Percentiles rank a stretch among this genome's conserved stretches.
Conservation (phyloP, 768 basidiomycete species). For the Lanmaoa pseudosensibilis region DNA sequence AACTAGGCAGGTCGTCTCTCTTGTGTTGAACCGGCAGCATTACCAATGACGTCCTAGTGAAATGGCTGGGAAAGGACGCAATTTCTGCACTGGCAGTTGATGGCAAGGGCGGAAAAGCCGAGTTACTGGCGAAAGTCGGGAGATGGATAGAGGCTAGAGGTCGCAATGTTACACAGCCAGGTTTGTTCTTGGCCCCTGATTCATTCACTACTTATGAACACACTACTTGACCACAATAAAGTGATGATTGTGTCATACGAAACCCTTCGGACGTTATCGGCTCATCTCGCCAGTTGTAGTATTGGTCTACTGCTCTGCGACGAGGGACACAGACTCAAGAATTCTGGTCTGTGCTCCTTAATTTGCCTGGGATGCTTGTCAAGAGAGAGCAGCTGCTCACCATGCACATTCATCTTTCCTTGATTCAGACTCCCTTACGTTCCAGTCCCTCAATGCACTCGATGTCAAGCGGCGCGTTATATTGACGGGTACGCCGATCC, state of each 20-base stretch:
- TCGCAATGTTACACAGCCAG: slow-evolving; percentile 88
- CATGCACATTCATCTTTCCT: not conserved
- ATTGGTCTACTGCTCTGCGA: slow-evolving; percentile 95
- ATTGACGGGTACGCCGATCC: slow-evolving; percentile 91
- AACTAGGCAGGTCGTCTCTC: slow-evolving; percentile 65
- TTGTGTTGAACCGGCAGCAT: not conserved
- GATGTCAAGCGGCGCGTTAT: slow-evolving; percentile 91
- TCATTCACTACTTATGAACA: not conserved
- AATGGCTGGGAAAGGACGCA: slow-evolving; percentile 91
- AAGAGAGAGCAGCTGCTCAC: slow-evolving; percentile 1
- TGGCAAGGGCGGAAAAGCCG: slow-evolving; percentile 86
- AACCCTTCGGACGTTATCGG: slow-evolving; percentile 79
- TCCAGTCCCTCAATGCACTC: slow-evolving; percentile 76
- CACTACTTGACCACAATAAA: slow-evolving; percentile 28
- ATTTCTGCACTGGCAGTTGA: slow-evolving; percentile 86
- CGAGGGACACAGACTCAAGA: slow-evolving; percentile 96
- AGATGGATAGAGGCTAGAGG: slow-evolving; percentile 91
- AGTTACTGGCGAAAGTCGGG: slow-evolving; percentile 73
- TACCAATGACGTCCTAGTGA: slow-evolving; percentile 49
- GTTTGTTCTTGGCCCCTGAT: slow-evolving; percentile 39
- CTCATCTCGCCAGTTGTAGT: slow-evolving; percentile 71
- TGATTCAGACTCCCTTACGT: slow-evolving; percentile 76
- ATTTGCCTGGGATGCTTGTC: not conserved
- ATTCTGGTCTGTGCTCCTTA: slow-evolving; percentile 64
- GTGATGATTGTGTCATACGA: slow-evolving; percentile 99